Evolutionary conservation across 306 rosid genomes (phyloP), one percentile per base, ranked within the genome.

Genomic region (Delonix regia): DNA sequence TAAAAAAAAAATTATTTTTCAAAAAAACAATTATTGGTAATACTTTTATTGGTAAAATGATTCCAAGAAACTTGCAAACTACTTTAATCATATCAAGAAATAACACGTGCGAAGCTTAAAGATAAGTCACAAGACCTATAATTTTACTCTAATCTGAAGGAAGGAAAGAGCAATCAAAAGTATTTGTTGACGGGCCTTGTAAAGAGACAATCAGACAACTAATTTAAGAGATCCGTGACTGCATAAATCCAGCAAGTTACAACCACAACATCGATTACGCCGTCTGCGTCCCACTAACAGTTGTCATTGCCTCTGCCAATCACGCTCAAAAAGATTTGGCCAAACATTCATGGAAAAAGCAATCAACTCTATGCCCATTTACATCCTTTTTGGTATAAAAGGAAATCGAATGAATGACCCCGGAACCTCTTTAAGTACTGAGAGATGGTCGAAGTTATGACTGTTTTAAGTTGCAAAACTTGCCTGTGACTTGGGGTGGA

Each of bases 171-270:
- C 4, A 57, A 57, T 57, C 12, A 14, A 12, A 8, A 9, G n/a
- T 57, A 11, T 57, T 25, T 12, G 64, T 71, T 22, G 52, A 18
- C 12, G 27, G 36, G 22, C 10, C 21, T 12, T 2, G 12, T 42
- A 36, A 55, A 38, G 49, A 7, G 76, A 33, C 44, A 30, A 18
- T n/a, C n/a, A 19, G 68, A 61, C 76, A 51, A 52, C 19, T 11
- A 51, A 2, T 4, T 8, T 44, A 75, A 75, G 24, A 30, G 80
- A 75, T 48, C 72, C 80, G 72, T 75, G 80, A 75, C 60, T 10
- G 71, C 47, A 62, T 28, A 24, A 34, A 12, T 47, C 80, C 80
- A 75, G 48, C 13, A 41, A 36, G 25, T 36, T 47, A 22, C 71
- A 72, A 53, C 66, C 22, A 36, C 22, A 34, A 7, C 14, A 4